phyloP scores from a whole-genome alignment of 106 monocot species.

The Apostasia shenzhenica region DNA sequence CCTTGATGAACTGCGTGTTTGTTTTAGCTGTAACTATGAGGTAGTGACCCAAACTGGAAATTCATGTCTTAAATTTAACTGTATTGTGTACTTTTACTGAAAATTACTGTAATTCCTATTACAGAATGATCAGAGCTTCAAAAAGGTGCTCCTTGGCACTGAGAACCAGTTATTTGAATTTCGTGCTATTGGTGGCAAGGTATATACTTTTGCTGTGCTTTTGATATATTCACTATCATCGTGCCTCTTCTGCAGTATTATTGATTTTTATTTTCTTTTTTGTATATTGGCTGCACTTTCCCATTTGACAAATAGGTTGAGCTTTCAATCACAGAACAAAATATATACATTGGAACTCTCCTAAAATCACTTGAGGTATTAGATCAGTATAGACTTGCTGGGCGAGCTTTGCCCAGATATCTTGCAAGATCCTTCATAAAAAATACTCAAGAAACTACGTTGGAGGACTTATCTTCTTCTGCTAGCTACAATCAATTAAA shows the following conservation, averaged over 20 bases:
- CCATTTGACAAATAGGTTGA: slow-evolving; percentile 53
- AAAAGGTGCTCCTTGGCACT: slow-evolving; percentile 51
- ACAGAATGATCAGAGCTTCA: slow-evolving; percentile 54
- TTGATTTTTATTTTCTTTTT: neutral
- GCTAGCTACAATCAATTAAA: slow-evolving; percentile 13
- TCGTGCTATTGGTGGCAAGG: slow-evolving; percentile 92
- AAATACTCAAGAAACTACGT: slow-evolving; percentile 16
- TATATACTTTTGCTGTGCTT: slow-evolving; percentile 16
- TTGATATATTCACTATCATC: neutral
- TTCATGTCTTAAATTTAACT: neutral
- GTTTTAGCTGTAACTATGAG: slow-evolving; percentile 66
- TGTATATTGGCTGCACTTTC: neutral
- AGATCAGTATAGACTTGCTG: slow-evolving; percentile 48
- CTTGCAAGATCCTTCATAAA: slow-evolving; percentile 91
- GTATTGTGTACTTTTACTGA: neutral
- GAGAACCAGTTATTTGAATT: slow-evolving; percentile 84
- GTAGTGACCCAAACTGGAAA: slow-evolving; percentile 20
- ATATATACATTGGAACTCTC: slow-evolving; percentile 79
- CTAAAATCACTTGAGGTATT: slow-evolving; percentile 83
- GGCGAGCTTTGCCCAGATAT: slow-evolving; percentile 30
- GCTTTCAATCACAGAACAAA: slow-evolving; percentile 65
- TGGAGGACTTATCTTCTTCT: slow-evolving; percentile 5
- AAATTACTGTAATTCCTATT: slow-evolving; percentile 2
- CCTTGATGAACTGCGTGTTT: slow-evolving; percentile 82
- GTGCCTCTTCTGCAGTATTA: neutral